Evolutionary conservation across 1,139 yeast species (phyloP).

Genomic region (Diutina catenulata): DNA sequence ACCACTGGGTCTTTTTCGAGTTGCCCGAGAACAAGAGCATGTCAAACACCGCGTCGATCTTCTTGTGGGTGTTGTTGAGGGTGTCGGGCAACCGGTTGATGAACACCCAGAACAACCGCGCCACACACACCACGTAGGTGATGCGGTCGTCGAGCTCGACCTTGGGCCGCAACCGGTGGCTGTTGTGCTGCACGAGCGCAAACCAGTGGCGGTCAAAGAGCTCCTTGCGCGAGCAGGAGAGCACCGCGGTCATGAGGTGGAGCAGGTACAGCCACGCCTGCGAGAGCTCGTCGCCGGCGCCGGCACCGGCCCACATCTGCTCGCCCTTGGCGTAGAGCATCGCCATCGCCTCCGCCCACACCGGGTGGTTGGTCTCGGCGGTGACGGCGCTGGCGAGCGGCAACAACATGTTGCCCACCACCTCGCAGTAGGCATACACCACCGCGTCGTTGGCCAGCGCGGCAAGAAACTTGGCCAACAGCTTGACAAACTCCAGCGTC

Average conservation of each 20-base stretch:
- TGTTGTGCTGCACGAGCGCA: conserved; percentile 43
- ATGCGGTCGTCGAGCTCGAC: conserved; percentile 45
- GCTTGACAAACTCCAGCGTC: conserved; percentile 77
- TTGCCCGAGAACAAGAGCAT: conserved; percentile 37
- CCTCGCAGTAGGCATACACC: conserved; percentile 75
- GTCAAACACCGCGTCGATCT: conserved; percentile 38
- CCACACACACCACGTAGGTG: conserved; percentile 49
- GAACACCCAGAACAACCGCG: conserved; percentile 83
- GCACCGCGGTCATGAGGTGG: conserved; percentile 56
- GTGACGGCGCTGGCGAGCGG: conserved; percentile 81
- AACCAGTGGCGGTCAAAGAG: conserved; percentile 72
- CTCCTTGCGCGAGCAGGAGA: conserved; percentile 75
- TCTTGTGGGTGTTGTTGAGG: conserved; percentile 69
- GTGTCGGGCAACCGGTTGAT: conserved; percentile 81
- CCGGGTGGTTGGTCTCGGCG: conserved; percentile 93
- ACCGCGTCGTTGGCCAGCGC: conserved; percentile 54
- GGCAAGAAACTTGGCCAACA: conserved; percentile 73
- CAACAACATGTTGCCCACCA: conserved; percentile 56
- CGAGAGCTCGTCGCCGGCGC: background rate
- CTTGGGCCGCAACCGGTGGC: conserved; percentile 28
- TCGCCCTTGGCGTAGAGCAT: conserved; percentile 43
- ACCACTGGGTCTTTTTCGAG: conserved; percentile 60
- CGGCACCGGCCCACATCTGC: conserved; percentile 18
- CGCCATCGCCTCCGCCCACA: conserved; percentile 79
- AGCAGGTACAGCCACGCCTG: conserved; percentile 56